These are phyloP conservation scores for Heritiera littoralis DNA, from an alignment of 345 rosid species.

Conservation along the genomic window DNA sequence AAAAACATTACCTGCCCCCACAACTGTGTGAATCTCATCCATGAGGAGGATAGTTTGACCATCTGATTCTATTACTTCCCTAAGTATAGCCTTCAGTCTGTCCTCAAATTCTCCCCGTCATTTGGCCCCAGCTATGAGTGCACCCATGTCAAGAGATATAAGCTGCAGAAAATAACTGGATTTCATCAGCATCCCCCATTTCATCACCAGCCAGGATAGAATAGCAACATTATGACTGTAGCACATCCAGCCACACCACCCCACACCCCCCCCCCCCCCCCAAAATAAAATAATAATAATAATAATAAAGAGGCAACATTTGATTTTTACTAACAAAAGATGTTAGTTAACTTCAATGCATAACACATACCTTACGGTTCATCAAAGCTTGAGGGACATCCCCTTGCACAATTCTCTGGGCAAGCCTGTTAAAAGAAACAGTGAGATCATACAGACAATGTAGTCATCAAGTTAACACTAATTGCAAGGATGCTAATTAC, in stretches of 20 bases:
- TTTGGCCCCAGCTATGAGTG: conserved; percentile 98
- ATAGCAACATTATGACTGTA: background rate
- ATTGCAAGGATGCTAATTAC: background rate
- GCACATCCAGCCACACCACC: background rate
- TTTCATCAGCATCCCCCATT: conserved; percentile 16
- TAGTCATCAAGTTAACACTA: background rate
- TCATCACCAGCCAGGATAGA: background rate
- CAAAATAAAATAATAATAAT: background rate
- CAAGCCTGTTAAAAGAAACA: conserved; percentile 58
- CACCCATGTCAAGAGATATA: conserved; percentile 98
- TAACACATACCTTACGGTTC: conserved; percentile 74
- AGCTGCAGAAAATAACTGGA: conserved; percentile 47
- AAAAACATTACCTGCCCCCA: conserved; percentile 81
- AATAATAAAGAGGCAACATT: background rate
- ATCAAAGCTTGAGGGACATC: conserved; percentile 97
- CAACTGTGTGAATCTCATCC: conserved; percentile 99
- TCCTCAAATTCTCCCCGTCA: conserved; percentile 98
- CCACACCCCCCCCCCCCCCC: background rate
- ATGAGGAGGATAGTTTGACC: conserved; percentile 91
- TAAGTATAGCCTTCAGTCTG: conserved; percentile 93
- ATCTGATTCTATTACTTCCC: conserved; percentile 93
- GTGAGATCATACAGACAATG: conserved; percentile 3
- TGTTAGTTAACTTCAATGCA: conserved; percentile 8
- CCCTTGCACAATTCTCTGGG: conserved; percentile 95
- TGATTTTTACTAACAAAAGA: background rate